Evolutionary conservation across 441 rosid genomes (phyloP).

Genomic region (Gossypium lobatum): DNA sequence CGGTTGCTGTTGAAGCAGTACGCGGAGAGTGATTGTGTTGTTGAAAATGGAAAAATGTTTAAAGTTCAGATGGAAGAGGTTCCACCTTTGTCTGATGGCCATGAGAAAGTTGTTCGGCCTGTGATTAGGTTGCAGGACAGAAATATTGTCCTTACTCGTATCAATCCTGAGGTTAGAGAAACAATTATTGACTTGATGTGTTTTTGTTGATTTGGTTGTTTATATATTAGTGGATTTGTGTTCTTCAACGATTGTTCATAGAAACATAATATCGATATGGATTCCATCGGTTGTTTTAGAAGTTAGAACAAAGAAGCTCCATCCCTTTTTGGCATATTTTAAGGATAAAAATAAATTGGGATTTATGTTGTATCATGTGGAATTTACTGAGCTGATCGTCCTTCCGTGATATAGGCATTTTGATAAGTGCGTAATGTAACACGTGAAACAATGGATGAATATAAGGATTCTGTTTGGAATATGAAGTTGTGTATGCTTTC

Average conservation of each 20-base stretch:
- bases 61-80: constrained; percentile 86
- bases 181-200: not conserved
- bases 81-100: constrained; percentile 47
- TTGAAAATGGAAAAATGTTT: constrained; percentile 61
- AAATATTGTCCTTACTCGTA: constrained; percentile 75
- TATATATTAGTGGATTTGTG: not conserved
- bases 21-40: constrained; percentile 57
- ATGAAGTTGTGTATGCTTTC: not conserved
- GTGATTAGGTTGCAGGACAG: constrained; percentile 73
- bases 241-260: not conserved
- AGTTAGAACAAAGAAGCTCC: not conserved
- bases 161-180: constrained; percentile 76
- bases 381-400: not conserved
- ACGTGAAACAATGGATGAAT: not conserved
- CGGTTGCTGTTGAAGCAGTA: constrained; percentile 80
- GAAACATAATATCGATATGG: not conserved
- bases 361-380: not conserved
- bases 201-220: constrained; percentile 5
- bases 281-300: not conserved
- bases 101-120: constrained; percentile 77
- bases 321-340: not conserved
- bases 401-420: not conserved
- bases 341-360: not conserved
- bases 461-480: not conserved
- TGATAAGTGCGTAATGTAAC: not conserved